Evolutionary conservation across 441 rosid species (phyloP).

Genomic region (Adansonia grandidieri): DNA sequence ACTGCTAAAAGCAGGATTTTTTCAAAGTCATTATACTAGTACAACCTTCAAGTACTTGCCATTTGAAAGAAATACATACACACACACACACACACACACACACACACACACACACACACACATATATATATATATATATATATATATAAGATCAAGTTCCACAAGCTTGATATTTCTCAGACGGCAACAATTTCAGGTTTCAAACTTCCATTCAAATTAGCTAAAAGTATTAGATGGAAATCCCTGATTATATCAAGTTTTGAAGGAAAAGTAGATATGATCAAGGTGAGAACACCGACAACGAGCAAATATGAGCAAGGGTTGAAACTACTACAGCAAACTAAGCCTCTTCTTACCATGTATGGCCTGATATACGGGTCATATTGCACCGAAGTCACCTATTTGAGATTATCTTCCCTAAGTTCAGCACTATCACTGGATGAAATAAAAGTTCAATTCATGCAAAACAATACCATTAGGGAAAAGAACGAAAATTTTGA

Average conservation of each 20-base stretch:
- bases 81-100: too few relatives aligned
- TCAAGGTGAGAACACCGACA: background rate
- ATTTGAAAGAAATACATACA: background rate
- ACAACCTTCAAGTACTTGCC: background rate
- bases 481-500: background rate
- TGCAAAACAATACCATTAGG: background rate
- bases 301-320: background rate
- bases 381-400: background rate
- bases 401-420: constrained; percentile 13
- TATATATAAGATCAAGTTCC: background rate
- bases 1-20: constrained; percentile 39
- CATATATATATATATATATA: too few relatives aligned
- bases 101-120: too few relatives aligned
- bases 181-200: background rate
- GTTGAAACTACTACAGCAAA: background rate
- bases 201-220: background rate
- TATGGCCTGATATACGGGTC: background rate
- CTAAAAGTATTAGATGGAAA: background rate
- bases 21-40: background rate
- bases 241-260: background rate
- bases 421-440: background rate
- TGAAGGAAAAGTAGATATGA: background rate
- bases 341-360: background rate
- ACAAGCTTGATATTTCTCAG: background rate
- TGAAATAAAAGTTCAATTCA: background rate